Percentiles rank a stretch among this genome's conserved stretches.
These are phyloP conservation scores for Dactylis glomerata DNA, from an alignment of 176 grass and related monocot genomes.

Conservation along the genomic window DNA sequence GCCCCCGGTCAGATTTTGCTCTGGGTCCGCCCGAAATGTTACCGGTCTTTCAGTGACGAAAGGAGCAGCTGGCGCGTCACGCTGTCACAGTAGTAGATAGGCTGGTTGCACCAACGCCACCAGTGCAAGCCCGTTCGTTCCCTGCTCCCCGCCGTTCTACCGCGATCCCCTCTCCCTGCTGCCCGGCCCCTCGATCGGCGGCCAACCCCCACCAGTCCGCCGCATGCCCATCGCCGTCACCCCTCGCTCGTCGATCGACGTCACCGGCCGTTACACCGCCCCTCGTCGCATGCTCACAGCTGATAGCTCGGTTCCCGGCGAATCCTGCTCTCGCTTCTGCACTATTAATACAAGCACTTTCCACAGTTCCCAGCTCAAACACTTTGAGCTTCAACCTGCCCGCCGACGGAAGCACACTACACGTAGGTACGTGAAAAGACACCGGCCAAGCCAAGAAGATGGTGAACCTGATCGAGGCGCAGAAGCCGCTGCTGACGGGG, in stretches of 20 bases:
- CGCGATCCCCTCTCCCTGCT: constrained; percentile 6
- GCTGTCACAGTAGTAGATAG: background rate
- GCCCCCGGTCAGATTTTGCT: too few relatives aligned
- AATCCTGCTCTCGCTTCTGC: background rate
- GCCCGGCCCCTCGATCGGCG: constrained; percentile 8
- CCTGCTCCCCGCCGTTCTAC: background rate
- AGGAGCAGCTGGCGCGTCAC: background rate
- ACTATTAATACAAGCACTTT: constrained; percentile 15
- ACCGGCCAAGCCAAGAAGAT: constrained; percentile 25
- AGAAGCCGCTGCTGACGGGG: constrained; percentile 68
- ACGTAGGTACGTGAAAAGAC: too few relatives aligned
- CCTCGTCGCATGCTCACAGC: background rate
- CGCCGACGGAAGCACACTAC: background rate
- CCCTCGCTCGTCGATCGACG: constrained; percentile 15
- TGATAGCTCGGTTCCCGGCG: background rate
- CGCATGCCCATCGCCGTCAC: constrained; percentile 13
- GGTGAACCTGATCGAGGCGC: constrained; percentile 86
- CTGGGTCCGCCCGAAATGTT: too few relatives aligned
- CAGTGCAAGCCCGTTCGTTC: constrained; percentile 43
- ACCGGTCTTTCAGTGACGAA: too few relatives aligned
- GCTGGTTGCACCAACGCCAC: constrained; percentile 48
- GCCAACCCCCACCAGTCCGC: constrained; percentile 25
- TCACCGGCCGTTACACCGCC: constrained; percentile 34
- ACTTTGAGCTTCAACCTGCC: background rate
- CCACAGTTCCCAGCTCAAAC: background rate